Evolutionary conservation across 352 stramenopile genomes (phyloP).

Genomic region (Elongisporangium undulatum): DNA sequence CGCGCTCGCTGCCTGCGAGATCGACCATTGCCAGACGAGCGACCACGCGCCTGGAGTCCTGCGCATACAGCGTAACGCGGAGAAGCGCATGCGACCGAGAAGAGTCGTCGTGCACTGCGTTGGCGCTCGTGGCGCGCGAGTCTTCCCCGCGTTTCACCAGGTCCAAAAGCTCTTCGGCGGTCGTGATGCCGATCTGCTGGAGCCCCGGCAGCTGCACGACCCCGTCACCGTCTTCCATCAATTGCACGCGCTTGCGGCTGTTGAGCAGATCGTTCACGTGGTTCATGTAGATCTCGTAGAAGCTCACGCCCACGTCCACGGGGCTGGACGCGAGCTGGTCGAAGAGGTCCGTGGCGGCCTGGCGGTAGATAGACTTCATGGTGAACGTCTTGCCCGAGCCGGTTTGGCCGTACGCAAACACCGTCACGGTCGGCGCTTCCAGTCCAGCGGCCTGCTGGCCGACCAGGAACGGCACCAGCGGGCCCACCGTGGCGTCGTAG

Average conservation of each 20-base stretch:
- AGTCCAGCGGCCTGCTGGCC: conserved; percentile 7
- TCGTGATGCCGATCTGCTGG: conserved; percentile 75
- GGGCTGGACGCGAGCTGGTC: conserved; percentile 21
- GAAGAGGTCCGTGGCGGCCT: conserved; percentile 61
- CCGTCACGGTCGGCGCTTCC: conserved; percentile 63
- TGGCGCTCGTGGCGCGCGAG: conserved; percentile 92
- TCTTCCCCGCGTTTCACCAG: conserved; percentile 88
- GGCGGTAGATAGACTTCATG: conserved; percentile 83
- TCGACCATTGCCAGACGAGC: conserved; percentile 85
- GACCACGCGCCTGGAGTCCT: conserved; percentile 18
- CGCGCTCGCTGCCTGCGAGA: conserved; percentile 92
- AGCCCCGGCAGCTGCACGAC: conserved; percentile 92
- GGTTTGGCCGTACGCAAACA: conserved; percentile 98
- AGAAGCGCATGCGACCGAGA: conserved; percentile 92
- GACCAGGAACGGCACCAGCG: conserved; percentile 47
- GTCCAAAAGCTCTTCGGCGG: conserved; percentile 83
- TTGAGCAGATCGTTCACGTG: conserved; percentile 94
- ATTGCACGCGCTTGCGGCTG: conserved; percentile 77
- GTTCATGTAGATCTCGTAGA: conserved; percentile 98
- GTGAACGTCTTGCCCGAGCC: conserved; percentile 93
- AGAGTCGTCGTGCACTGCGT: conserved; percentile 92
- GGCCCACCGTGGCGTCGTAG: conserved; percentile 71
- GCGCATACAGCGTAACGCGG: conserved; percentile 68
- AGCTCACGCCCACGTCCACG: conserved; percentile 84
- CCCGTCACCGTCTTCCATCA: conserved; percentile 91